A percentile compares a stretch with the other conserved stretches of the same genome.
Conservation (phyloP, 176 grass and related monocot genomes). For the Saccharum officinarum region DNA sequence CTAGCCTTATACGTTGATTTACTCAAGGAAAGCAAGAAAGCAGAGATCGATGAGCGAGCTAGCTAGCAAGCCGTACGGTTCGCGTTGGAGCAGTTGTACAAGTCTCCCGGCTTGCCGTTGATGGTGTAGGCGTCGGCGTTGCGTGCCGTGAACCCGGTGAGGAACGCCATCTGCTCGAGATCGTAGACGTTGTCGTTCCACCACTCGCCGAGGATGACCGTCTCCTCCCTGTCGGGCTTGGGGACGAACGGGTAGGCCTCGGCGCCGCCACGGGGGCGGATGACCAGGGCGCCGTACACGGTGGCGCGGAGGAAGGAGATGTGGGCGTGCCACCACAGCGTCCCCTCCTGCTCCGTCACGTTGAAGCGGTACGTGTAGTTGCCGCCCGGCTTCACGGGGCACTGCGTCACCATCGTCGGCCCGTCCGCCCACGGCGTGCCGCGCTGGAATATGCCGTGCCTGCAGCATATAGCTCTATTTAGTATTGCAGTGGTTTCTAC, state of each 20-base stretch:
- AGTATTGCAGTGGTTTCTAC: no score
- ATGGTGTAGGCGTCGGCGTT: not conserved
- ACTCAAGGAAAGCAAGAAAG: no score
- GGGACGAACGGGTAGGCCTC: not conserved
- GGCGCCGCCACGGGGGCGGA: not conserved
- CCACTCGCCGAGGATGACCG: no score
- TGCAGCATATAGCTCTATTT: not conserved
- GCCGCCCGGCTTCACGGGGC: not conserved
- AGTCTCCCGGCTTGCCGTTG: not conserved
- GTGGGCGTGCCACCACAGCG: not conserved
- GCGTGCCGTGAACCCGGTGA: not conserved
- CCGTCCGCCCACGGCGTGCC: not conserved
- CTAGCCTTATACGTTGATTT: no score
- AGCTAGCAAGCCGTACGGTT: not conserved
- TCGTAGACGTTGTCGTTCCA: no score
- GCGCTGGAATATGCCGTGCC: not conserved
- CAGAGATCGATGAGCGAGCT: no score
- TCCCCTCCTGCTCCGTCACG: not conserved
- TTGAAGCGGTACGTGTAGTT: not conserved
- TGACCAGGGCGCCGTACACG: not conserved
- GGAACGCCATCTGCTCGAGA: not conserved
- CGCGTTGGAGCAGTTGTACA: not conserved
- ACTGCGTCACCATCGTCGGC: not conserved
- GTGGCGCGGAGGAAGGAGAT: not conserved
- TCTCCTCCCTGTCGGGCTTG: not conserved